Percentiles rank a stretch among this genome's conserved stretches.
These are phyloP conservation scores for Saccharomycopsis crataegensis DNA, from an alignment of 1,139 yeast species.

Conservation along the genomic window DNA sequence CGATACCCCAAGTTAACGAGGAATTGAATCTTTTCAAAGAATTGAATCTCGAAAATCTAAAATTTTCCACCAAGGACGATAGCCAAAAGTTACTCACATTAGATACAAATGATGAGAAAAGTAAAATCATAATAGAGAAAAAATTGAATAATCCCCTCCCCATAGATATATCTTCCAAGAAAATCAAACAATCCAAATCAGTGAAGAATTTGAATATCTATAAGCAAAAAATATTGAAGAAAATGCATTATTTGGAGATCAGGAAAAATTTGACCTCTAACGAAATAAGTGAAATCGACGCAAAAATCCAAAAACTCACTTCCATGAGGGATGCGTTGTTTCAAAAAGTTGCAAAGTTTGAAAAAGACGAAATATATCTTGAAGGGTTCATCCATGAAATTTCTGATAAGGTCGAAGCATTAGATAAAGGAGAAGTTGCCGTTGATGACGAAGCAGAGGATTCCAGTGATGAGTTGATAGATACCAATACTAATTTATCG, in stretches of 20 bases:
- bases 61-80: not conserved
- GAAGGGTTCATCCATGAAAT: slow-evolving; percentile 41
- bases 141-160: slow-evolving; percentile 27
- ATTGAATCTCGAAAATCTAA: slow-evolving; percentile 14
- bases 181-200: slow-evolving; percentile 35
- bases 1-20: slow-evolving; percentile 40
- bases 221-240: slow-evolving; percentile 36
- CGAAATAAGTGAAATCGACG: slow-evolving; percentile 57
- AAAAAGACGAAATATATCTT: slow-evolving; percentile 47
- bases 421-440: slow-evolving; percentile 4
- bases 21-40: slow-evolving; percentile 26
- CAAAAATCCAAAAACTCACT: slow-evolving; percentile 43
- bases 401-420: slow-evolving; percentile 33
- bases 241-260: slow-evolving; percentile 48
- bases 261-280: slow-evolving; percentile 56
- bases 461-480: not conserved
- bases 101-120: slow-evolving; percentile 21
- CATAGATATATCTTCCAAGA: slow-evolving; percentile 32
- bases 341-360: slow-evolving; percentile 50
- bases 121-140: slow-evolving; percentile 19
- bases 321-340: slow-evolving; percentile 44
- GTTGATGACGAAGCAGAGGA: slow-evolving; percentile 20
- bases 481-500: slow-evolving; percentile 17
- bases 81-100: slow-evolving; percentile 9
- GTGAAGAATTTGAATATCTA: slow-evolving; percentile 31